Evolutionary conservation across 2,329 filamentous ascomycete genomes (phyloP).

Genomic region (Diaporthe sp.): DNA sequence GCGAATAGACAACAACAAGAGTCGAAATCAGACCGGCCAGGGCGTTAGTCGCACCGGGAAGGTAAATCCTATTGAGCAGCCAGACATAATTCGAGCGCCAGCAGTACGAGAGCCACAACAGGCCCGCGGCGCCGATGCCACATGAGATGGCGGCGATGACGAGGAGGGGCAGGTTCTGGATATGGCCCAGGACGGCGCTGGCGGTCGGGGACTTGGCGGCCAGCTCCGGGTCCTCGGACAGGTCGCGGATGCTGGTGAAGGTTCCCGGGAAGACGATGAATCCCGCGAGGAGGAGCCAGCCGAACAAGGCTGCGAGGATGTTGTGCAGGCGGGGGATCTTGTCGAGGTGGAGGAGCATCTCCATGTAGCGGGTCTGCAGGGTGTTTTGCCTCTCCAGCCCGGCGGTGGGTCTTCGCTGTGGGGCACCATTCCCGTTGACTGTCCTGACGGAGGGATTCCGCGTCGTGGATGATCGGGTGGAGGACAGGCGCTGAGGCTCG

Average conservation of each 20-base stretch:
- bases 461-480: neutral
- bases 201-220: conserved; percentile 6
- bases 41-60: conserved; percentile 58
- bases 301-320: conserved; percentile 54
- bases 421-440: neutral
- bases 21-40: conserved; percentile 61
- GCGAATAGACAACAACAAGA: conserved; percentile 60
- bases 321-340: conserved; percentile 57
- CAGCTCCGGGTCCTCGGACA: conserved; percentile 12
- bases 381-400: conserved; percentile 26
- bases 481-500: neutral
- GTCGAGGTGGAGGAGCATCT: conserved; percentile 59
- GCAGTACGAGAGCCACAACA: conserved; percentile 53
- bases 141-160: conserved; percentile 58
- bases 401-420: conserved; percentile 9
- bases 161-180: conserved; percentile 47
- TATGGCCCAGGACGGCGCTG: neutral
- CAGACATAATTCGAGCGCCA: conserved; percentile 63
- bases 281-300: conserved; percentile 62
- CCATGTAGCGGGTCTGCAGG: conserved; percentile 48
- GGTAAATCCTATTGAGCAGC: conserved; percentile 62
- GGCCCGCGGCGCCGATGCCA: conserved; percentile 51
- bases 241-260: conserved; percentile 51
- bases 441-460: neutral
- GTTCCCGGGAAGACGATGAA: conserved; percentile 64